Evolutionary conservation across 345 rosid genomes (phyloP).

Genomic region (Rhodamnia argentea): DNA sequence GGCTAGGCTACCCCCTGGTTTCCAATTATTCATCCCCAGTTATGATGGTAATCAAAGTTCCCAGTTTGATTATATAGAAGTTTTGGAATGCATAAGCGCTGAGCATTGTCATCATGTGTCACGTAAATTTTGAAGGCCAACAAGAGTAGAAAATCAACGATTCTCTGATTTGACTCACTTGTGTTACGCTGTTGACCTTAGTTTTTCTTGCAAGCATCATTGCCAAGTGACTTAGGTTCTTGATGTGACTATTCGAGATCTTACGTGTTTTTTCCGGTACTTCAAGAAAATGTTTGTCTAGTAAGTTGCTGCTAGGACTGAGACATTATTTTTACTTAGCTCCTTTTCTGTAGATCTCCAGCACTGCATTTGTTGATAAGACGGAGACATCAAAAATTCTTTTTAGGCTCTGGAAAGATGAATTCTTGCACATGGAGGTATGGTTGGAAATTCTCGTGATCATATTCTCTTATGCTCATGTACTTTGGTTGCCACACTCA

Average conservation of each 20-base stretch:
- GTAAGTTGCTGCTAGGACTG: background rate
- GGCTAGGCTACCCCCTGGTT: background rate
- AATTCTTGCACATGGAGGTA: conserved; percentile 85
- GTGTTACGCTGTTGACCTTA: background rate
- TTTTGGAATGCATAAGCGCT: background rate
- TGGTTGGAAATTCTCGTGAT: background rate
- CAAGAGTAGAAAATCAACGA: background rate
- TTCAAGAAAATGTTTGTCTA: background rate
- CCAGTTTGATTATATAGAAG: background rate
- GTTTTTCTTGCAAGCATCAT: background rate
- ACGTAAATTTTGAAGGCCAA: background rate
- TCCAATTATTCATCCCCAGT: background rate
- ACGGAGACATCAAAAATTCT: conserved; percentile 52
- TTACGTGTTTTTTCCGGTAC: background rate
- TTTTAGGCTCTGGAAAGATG: conserved; percentile 72
- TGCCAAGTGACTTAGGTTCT: background rate
- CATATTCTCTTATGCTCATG: background rate
- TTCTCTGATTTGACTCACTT: background rate
- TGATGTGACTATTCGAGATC: background rate
- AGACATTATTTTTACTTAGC: background rate
- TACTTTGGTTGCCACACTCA: background rate
- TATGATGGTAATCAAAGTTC: background rate
- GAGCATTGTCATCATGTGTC: background rate
- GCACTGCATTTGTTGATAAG: conserved; percentile 54
- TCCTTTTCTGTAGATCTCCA: conserved; percentile 42